Percentiles rank a stretch among this genome's conserved stretches.
Conservation (phyloP, 257 asterid species). For the Echium plantagineum region DNA sequence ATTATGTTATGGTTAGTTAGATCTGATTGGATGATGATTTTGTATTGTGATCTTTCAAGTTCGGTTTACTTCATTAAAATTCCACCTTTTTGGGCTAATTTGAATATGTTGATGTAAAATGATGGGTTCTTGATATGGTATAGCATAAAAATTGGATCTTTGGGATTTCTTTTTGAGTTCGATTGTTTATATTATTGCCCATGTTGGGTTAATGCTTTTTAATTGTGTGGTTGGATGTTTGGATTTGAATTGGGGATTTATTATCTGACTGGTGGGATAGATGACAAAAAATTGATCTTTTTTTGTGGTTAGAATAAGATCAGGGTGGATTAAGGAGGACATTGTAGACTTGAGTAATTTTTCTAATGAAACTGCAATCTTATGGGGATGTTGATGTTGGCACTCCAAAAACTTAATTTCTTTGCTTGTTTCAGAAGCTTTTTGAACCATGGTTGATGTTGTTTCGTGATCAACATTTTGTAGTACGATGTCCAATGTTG, state of each 20-base stretch:
- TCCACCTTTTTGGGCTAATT: neutral
- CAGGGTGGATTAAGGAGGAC: neutral
- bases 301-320: neutral
- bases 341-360: neutral
- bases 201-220: neutral
- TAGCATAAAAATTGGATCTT: neutral
- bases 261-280: too few species aligned
- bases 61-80: neutral
- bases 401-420: neutral
- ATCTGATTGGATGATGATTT: too few species aligned
- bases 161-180: neutral
- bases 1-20: too few species aligned
- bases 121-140: neutral
- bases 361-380: neutral
- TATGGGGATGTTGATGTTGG: neutral
- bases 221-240: neutral
- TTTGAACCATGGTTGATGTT: too few species aligned
- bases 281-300: neutral
- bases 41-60: too few species aligned
- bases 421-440: too few species aligned
- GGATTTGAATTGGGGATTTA: neutral
- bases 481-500: neutral
- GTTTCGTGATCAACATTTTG: too few species aligned
- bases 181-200: neutral
- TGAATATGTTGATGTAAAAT: neutral